Percentiles rank a stretch among this genome's conserved stretches.
Evolutionary conservation across 768 basidiomycete species (phyloP).

Genomic region (Gymnopilus dilepis): DNA sequence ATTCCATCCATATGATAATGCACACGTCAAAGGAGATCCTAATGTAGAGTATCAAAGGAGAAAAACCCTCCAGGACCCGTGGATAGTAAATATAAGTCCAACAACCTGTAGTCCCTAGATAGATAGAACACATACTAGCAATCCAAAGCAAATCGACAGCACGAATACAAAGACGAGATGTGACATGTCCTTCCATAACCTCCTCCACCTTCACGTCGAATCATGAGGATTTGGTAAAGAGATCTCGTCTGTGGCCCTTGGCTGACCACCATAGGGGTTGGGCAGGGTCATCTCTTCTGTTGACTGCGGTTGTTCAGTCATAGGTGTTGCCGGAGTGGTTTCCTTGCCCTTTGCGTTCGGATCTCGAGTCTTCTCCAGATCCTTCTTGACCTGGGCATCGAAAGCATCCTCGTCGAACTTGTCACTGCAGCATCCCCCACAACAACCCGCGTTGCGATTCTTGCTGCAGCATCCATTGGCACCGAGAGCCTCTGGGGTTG

Average conservation of each 20-base stretch:
- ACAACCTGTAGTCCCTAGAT: not conserved
- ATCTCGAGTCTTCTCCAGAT: constrained; percentile 43
- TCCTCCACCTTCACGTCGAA: not conserved
- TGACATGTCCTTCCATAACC: not conserved
- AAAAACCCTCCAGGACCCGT: not conserved
- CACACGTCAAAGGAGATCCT: not conserved
- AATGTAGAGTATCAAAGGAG: constrained; percentile 1
- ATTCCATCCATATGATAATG: constrained; percentile 4
- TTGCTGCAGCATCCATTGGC: constrained; percentile 37
- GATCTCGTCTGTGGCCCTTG: not conserved
- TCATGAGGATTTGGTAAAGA: not conserved
- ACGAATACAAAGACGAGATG: not conserved
- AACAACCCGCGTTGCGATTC: constrained; percentile 45
- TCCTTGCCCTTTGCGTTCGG: constrained; percentile 22
- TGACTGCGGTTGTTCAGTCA: constrained; percentile 31
- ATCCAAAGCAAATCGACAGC: not conserved
- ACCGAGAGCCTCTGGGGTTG: constrained; percentile 34
- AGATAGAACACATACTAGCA: not conserved
- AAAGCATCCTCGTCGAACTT: constrained; percentile 53
- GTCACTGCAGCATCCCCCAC: constrained; percentile 46
- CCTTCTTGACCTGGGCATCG: constrained; percentile 41
- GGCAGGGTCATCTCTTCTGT: constrained; percentile 31
- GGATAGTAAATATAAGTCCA: not conserved
- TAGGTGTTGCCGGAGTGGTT: constrained; percentile 7
- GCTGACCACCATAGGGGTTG: not conserved